Percentiles rank a stretch among this genome's conserved stretches.
Conservation (phyloP, 176 grass and related monocot genomes). For the Aegilops speltoides region DNA sequence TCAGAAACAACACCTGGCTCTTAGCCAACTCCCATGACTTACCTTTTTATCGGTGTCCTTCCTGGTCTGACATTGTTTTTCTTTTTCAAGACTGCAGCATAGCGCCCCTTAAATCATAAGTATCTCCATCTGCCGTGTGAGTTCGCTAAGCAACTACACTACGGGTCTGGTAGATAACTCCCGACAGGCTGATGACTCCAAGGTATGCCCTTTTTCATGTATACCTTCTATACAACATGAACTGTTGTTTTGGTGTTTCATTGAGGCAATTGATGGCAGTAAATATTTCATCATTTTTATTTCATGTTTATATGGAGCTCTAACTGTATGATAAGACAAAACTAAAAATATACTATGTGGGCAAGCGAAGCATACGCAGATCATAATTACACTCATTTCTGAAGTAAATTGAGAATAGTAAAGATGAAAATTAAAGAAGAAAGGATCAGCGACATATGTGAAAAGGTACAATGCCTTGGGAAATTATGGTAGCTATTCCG, state of each 20-base stretch:
- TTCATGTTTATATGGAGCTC: too few relatives aligned
- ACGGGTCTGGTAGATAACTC: background rate
- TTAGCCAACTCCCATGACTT: background rate
- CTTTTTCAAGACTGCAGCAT: background rate
- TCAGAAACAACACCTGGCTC: background rate
- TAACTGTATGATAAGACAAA: background rate
- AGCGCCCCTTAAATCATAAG: background rate
- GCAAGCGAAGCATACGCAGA: background rate
- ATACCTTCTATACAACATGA: too few relatives aligned
- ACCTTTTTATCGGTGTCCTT: background rate
- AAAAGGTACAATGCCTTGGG: background rate
- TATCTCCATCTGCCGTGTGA: background rate
- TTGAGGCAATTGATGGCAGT: too few relatives aligned
- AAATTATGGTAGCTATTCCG: slow-evolving; percentile 1
- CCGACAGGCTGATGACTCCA: background rate
- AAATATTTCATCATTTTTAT: too few relatives aligned
- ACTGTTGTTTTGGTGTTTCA: too few relatives aligned
- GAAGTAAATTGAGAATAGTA: background rate
- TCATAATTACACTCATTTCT: background rate
- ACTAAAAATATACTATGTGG: slow-evolving; percentile 14
- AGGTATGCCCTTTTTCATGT: too few relatives aligned
- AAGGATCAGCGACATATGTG: background rate
- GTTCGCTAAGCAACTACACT: background rate
- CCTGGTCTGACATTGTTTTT: background rate
- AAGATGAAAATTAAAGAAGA: slow-evolving; percentile 4